These are phyloP conservation scores for Huntiella omanensis DNA, from an alignment of 2,329 filamentous ascomycete genomes.

Conservation along the genomic window DNA sequence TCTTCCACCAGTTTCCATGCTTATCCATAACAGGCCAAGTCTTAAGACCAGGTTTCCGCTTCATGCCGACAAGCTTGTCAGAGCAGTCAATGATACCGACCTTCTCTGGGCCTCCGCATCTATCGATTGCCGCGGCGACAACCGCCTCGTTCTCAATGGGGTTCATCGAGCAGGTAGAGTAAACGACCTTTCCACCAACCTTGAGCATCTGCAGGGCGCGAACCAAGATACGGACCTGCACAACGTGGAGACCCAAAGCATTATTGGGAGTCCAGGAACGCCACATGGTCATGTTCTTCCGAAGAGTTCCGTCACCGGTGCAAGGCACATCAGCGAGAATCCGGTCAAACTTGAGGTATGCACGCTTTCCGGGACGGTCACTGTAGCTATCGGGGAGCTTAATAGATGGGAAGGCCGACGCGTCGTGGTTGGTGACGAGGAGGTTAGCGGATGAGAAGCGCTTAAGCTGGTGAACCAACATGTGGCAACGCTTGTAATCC, in stretches of 20 bases:
- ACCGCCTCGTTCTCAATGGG: slow-evolving; percentile 94
- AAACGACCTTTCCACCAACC: slow-evolving; percentile 82
- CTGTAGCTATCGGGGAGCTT: slow-evolving; percentile 47
- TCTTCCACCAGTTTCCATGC: slow-evolving; percentile 56
- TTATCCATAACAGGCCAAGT: slow-evolving; percentile 89
- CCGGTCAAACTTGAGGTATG: slow-evolving; percentile 89
- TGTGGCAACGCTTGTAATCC: slow-evolving; percentile 91
- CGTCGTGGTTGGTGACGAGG: slow-evolving; percentile 94
- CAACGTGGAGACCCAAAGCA: slow-evolving; percentile 68
- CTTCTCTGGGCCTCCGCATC: slow-evolving; percentile 67
- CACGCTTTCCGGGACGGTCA: slow-evolving; percentile 34
- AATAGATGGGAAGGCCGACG: slow-evolving; percentile 85
- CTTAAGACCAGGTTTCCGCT: slow-evolving; percentile 57
- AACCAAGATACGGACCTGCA: slow-evolving; percentile 77
- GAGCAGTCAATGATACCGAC: slow-evolving; percentile 74
- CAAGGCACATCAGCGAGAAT: slow-evolving; percentile 94
- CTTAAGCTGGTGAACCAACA: slow-evolving; percentile 96
- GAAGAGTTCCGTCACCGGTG: slow-evolving; percentile 80
- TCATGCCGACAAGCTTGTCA: slow-evolving; percentile 55
- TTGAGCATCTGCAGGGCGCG: slow-evolving; percentile 91
- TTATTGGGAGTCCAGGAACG: slow-evolving; percentile 83
- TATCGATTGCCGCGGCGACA: slow-evolving; percentile 67
- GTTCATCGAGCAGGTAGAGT: slow-evolving; percentile 98
- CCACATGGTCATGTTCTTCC: slow-evolving; percentile 91
- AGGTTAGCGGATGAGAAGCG: slow-evolving; percentile 89